Conservation (phyloP, 129 eudicot species). For the Heracleum sosnowskyi region DNA sequence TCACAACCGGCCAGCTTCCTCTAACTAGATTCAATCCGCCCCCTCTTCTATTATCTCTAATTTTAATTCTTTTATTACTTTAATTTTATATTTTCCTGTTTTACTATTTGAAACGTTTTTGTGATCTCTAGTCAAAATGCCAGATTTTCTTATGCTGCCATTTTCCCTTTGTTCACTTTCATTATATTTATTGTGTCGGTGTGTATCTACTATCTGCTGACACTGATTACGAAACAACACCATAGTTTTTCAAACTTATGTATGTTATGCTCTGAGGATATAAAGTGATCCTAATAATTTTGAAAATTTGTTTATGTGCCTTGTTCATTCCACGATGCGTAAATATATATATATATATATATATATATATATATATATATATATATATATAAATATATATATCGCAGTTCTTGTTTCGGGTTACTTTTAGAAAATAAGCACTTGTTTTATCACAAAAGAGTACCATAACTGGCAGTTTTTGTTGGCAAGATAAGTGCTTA, state of each 20-base stretch:
- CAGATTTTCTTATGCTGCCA: not conserved
- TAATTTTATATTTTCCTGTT: too few species aligned
- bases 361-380: too few species aligned
- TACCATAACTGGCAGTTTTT: too few species aligned
- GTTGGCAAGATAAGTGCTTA: not conserved
- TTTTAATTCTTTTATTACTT: too few species aligned
- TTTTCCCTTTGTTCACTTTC: not conserved
- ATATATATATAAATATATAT: too few species aligned
- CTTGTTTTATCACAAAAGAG: not conserved
- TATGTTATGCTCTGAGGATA: not conserved
- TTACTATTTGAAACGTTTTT: not conserved
- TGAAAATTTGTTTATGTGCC: not conserved
- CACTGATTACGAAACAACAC: too few species aligned
- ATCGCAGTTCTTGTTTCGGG: too few species aligned
- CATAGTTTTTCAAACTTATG: not conserved
- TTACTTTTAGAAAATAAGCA: not conserved
- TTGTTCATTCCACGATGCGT: too few species aligned
- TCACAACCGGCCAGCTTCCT: not conserved
- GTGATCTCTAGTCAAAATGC: not conserved
- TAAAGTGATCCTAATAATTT: not conserved
- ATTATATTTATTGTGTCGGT: not conserved
- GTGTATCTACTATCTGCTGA: too few species aligned
- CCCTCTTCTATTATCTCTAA: too few species aligned
- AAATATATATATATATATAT: not conserved
- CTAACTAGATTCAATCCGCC: not conserved